A percentile compares a stretch with the other conserved stretches of the same genome.
Evolutionary conservation across 2,329 filamentous ascomycete genomes (phyloP).

Genomic region (Podosphaera aphanis): DNA sequence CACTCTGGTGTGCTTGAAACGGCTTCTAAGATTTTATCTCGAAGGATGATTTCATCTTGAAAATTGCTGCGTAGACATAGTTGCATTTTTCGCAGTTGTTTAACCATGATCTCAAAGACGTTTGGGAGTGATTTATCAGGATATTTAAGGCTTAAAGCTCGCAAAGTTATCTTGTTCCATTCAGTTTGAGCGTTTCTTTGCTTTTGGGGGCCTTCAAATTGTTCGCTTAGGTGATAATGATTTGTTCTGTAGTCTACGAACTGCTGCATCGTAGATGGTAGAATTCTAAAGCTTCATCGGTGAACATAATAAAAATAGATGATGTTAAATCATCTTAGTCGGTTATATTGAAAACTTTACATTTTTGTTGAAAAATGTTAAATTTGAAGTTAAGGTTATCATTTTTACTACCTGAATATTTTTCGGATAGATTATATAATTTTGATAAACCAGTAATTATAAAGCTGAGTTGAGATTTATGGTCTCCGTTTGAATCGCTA

Average conservation of each 20-base stretch:
- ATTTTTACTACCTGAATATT: background rate
- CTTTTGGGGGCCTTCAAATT: no score
- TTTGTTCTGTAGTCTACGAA: no score
- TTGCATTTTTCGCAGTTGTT: background rate
- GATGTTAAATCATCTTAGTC: background rate
- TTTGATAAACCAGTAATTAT: background rate
- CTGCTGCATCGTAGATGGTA: no score
- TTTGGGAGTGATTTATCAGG: no score
- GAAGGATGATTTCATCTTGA: background rate
- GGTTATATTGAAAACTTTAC: no score
- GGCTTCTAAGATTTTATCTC: constrained; percentile 1
- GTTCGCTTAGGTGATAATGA: no score
- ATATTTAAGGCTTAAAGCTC: no score
- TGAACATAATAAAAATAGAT: background rate
- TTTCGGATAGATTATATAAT: background rate
- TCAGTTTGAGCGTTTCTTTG: no score
- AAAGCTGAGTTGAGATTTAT: background rate
- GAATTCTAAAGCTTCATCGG: no score
- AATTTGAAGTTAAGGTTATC: background rate
- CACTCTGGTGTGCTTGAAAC: background rate
- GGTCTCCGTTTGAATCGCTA: background rate
- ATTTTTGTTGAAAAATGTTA: background rate
- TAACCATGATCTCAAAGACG: background rate
- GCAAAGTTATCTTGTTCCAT: no score
- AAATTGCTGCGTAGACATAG: background rate